Base-by-base conservation (phyloP, 2,329 filamentous ascomycete genomes). In the Monilinia vaccinii-corymbosi region DNA sequence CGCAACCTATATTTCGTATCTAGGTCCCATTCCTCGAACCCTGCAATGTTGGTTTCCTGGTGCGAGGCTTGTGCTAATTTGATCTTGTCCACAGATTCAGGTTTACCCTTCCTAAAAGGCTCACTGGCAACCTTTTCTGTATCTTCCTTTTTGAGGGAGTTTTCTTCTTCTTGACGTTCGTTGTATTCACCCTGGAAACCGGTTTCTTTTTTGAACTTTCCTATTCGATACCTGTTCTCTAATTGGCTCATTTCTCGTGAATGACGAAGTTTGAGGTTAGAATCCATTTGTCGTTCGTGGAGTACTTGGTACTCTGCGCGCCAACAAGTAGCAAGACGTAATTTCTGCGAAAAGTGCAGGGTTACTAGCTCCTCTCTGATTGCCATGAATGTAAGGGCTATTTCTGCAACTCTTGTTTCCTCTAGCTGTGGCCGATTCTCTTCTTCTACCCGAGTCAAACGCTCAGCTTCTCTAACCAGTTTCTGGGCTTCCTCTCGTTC, bases 401-500 rank as follows among this genome's bases (percentile, higher is more conserved):
- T 67, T 8, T 72, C 73, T 46, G 65, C 66, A 9, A 77, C 72
- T 31, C 79, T 72, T 16, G 73, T 67, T 23, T 71, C 73, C 66
- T 81, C 79, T 14, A 70, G 68, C 10, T 70, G 69, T 3, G 72
- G 71, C 11, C 75, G 71, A 64, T 77, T 73, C 49, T 74, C 61
- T 56, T 65, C 67, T 1, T 75, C 73, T 13, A 74, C 71, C 9
- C 73, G 73, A 9, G 71, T 48, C 10, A 71, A 70, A 47, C 71
- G 72, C 60, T 74, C 73, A 57, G 75, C 46, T 21, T 63, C 65
- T 34, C 34, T 36, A 73, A 67, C 44, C 74, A 67, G 64, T 76
- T 76, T 5, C 71, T 73, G 61, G 0, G 74, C 75, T 66, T 80
- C 76, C 58, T 77, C 74, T 21, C 73, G 73, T 70, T 81, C 77